phyloP scores from a whole-genome alignment of 257 asterid genomes.

The Fraxinus americana region DNA sequence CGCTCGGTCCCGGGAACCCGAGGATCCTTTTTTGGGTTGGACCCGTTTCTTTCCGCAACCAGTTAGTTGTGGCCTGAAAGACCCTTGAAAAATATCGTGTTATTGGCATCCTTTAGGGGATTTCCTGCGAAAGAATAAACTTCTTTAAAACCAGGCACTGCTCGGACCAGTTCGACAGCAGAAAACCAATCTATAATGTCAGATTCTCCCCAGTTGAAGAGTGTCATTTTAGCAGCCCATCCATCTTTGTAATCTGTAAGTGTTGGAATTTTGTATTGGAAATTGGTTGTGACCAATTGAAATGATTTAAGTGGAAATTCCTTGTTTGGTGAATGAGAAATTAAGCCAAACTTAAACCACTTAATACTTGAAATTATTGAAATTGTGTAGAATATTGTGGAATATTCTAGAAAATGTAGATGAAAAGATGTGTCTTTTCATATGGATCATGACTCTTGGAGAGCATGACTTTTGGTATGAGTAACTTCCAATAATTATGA shows the following conservation, averaged over 20 bases:
- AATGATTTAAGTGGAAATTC: too few relatives aligned
- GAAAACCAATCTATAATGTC: conserved; percentile 56
- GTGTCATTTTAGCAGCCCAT: conserved; percentile 68
- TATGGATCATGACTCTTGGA: too few relatives aligned
- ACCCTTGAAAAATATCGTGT: conserved; percentile 55
- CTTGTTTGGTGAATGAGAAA: too few relatives aligned
- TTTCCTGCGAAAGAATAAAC: conserved; percentile 60
- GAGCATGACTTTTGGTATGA: too few relatives aligned
- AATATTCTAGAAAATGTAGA: too few relatives aligned
- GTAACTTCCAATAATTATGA: too few relatives aligned
- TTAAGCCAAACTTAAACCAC: too few relatives aligned
- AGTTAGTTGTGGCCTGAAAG: conserved; percentile 47
- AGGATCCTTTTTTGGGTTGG: conserved; percentile 56
- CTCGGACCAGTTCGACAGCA: conserved; percentile 51
- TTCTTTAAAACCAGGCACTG: conserved; percentile 51
- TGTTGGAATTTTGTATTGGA: too few relatives aligned
- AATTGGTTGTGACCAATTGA: too few relatives aligned
- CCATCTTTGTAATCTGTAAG: conserved; percentile 46
- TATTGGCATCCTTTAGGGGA: conserved; percentile 32
- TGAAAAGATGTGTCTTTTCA: too few relatives aligned
- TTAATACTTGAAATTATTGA: too few relatives aligned
- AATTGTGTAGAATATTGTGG: too few relatives aligned
- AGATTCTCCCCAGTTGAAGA: conserved; percentile 67
- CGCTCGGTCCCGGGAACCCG: conserved; percentile 63
- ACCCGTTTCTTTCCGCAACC: conserved; percentile 41